These are phyloP conservation scores for Diddensiella transvaalensis DNA, from an alignment of 805 yeast species.

Conservation along the genomic window DNA sequence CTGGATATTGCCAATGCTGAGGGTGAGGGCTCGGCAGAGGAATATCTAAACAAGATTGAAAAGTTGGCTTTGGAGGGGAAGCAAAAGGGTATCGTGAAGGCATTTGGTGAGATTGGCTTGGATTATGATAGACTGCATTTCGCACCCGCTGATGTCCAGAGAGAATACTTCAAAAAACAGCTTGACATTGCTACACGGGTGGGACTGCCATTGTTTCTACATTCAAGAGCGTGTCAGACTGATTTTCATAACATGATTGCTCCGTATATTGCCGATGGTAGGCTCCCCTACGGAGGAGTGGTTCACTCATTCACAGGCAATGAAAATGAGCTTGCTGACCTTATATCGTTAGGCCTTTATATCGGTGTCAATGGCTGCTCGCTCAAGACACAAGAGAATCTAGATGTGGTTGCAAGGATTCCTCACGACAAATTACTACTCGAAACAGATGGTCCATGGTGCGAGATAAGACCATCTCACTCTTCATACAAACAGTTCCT, in stretches of 20 bases:
- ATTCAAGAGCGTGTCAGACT: constrained; percentile 79
- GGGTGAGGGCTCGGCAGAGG: constrained; percentile 31
- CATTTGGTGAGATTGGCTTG: constrained; percentile 93
- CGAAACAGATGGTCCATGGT: constrained; percentile 99
- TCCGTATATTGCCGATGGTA: constrained; percentile 50
- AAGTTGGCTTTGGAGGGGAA: constrained; percentile 47
- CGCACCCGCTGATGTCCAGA: constrained; percentile 66
- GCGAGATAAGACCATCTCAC: constrained; percentile 84
- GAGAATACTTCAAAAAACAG: constrained; percentile 65
- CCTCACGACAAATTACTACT: constrained; percentile 71
- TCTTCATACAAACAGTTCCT: constrained; percentile 58
- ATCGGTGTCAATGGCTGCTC: constrained; percentile 95
- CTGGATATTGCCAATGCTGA: constrained; percentile 42
- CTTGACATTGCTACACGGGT: constrained; percentile 53
- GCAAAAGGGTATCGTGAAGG: constrained; percentile 52
- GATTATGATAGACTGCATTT: constrained; percentile 88
- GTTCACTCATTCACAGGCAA: constrained; percentile 96
- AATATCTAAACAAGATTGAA: constrained; percentile 46
- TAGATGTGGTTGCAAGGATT: constrained; percentile 59
- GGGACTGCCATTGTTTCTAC: constrained; percentile 77
- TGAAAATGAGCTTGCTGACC: constrained; percentile 51
- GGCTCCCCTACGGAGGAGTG: constrained; percentile 58
- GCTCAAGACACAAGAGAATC: constrained; percentile 68
- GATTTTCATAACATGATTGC: constrained; percentile 66
- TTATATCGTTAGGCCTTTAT: constrained; percentile 58